A percentile compares a stretch with the other conserved stretches of the same genome.
phyloP scores from a whole-genome alignment of 2,329 filamentous ascomycete genomes.

The Colletotrichum sp. region DNA sequence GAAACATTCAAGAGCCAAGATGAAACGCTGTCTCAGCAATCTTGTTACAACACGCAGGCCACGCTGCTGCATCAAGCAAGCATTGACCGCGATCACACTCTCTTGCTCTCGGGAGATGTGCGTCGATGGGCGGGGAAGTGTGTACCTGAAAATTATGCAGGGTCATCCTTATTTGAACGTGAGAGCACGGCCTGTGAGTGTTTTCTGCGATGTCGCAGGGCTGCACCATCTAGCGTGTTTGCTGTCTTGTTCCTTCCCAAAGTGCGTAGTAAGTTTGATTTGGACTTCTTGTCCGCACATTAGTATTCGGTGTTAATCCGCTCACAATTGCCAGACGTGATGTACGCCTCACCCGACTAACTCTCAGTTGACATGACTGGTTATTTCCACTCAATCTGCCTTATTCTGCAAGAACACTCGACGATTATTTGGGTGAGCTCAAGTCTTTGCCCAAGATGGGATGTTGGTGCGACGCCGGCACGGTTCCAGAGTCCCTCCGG shows the following conservation, averaged over 20 bases:
- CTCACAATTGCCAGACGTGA: background rate
- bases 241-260: background rate
- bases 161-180: background rate
- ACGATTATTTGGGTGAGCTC: background rate
- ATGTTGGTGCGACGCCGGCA: constrained; percentile 21
- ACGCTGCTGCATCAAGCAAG: constrained; percentile 13
- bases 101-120: background rate
- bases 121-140: background rate
- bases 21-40: constrained; percentile 18
- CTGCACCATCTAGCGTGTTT: background rate
- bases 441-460: background rate
- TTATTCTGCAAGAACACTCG: background rate
- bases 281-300: background rate
- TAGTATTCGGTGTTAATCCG: background rate
- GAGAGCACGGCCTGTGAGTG: background rate
- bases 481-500: constrained; percentile 11
- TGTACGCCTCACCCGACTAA: background rate
- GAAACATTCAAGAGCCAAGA: constrained; percentile 15
- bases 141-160: constrained; percentile 3
- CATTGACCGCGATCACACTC: constrained; percentile 11
- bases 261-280: background rate
- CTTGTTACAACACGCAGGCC: constrained; percentile 7
- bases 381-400: background rate
- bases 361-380: background rate
- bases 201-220: background rate